These are phyloP conservation scores for Croton laevigatus DNA, from an alignment of 441 rosid species.

Conservation along the genomic window DNA sequence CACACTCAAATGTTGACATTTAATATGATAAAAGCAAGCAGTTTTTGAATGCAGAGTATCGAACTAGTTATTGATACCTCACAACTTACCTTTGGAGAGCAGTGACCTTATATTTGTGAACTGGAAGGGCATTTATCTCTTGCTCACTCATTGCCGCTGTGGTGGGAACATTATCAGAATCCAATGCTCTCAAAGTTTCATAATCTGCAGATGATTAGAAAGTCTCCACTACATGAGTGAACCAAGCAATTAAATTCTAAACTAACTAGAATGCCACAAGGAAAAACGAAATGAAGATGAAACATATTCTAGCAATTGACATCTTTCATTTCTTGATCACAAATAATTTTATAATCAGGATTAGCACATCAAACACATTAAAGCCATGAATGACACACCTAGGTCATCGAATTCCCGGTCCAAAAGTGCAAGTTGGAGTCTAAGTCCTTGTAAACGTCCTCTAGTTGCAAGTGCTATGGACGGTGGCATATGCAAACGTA, in stretches of 20 bases:
- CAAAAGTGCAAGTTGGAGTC: constrained; percentile 87
- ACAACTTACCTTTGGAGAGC: constrained; percentile 54
- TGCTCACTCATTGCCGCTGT: constrained; percentile 73
- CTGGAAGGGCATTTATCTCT: constrained; percentile 86
- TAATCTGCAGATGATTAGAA: constrained; percentile 49
- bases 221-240: neutral
- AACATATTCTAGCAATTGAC: neutral
- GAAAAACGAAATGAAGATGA: neutral
- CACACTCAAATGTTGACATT: neutral
- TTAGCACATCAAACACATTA: neutral
- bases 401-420: constrained; percentile 85
- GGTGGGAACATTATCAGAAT: constrained; percentile 64
- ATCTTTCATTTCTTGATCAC: constrained; percentile 3
- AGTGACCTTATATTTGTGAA: constrained; percentile 62
- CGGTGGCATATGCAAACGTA: constrained; percentile 80
- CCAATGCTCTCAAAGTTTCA: constrained; percentile 89
- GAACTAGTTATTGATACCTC: constrained; percentile 9
- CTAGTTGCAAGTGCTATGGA: constrained; percentile 79
- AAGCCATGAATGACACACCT: constrained; percentile 35
- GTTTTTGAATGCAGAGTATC: constrained; percentile 1
- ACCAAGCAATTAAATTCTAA: neutral
- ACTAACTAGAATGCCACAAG: neutral
- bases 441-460: constrained; percentile 87
- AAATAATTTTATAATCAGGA: neutral
- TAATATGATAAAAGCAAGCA: neutral